These are phyloP conservation scores for Ophiostoma australiae DNA, from an alignment of 2,329 filamentous ascomycete genomes.

Conservation along the genomic window DNA sequence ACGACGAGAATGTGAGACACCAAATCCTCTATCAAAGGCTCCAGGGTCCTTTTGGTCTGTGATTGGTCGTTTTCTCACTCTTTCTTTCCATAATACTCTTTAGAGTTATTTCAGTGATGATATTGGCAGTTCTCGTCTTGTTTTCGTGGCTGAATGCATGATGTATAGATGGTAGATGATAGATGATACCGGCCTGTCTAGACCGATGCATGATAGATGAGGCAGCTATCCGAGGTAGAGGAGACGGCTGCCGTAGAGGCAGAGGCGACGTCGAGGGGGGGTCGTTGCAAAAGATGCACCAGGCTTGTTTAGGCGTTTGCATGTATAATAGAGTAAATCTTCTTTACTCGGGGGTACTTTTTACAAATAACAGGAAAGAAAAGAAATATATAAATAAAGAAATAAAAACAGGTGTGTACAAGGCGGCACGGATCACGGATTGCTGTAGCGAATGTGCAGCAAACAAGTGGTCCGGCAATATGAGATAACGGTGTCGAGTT, in stretches of 20 bases:
- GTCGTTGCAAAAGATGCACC: neutral
- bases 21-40: neutral
- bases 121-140: neutral
- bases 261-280: no score
- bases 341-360: no score
- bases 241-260: neutral
- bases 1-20: slow-evolving; percentile 11
- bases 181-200: neutral
- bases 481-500: neutral
- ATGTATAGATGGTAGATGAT: neutral
- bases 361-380: no score
- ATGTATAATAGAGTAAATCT: no score
- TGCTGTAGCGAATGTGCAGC: neutral
- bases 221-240: neutral
- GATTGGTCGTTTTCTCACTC: neutral
- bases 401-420: neutral
- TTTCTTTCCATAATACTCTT: no score
- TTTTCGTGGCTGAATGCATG: neutral
- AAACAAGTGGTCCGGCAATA: neutral
- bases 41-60: neutral
- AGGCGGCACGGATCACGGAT: neutral
- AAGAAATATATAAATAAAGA: no score
- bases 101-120: neutral
- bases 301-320: neutral
- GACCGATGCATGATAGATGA: slow-evolving; percentile 5